These are phyloP conservation scores for Nevesoporus exiguus DNA, from an alignment of 768 basidiomycete species.

Conservation along the genomic window DNA sequence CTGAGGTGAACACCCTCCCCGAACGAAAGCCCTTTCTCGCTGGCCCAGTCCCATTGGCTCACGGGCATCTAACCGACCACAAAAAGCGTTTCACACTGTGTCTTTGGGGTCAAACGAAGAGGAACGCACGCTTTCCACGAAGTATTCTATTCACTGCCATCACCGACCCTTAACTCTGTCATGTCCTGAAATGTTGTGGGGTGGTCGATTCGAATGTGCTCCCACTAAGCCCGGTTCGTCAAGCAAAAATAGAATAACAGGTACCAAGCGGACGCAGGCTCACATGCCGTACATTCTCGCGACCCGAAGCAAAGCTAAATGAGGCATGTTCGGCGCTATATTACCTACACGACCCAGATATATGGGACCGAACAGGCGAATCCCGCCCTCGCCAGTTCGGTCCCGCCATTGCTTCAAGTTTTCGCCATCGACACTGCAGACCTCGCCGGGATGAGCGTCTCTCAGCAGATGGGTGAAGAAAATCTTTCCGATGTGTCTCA, in stretches of 20 bases:
- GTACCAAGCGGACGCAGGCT: neutral
- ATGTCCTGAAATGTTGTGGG: no score
- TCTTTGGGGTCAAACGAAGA: neutral
- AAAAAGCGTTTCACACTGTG: neutral
- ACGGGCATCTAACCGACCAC: neutral
- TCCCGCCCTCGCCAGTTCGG: neutral
- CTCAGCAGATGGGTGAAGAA: neutral
- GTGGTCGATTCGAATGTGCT: neutral
- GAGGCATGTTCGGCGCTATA: neutral
- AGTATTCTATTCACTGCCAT: no score
- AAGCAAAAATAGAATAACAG: neutral
- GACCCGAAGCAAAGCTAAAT: constrained; percentile 3
- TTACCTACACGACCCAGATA: constrained; percentile 7
- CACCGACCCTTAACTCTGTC: no score
- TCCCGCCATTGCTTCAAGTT: neutral
- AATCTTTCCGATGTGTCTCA: neutral
- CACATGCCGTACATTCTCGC: constrained; percentile 13
- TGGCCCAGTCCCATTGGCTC: no score
- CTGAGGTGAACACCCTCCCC: neutral
- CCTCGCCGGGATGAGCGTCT: neutral
- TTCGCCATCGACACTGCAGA: neutral
- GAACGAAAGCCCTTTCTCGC: neutral
- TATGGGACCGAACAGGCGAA: constrained; percentile 8
- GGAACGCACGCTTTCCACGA: no score
- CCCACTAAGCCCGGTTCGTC: neutral